Conservation (phyloP, 148 eudicot species). For the Limonium bicolor region DNA sequence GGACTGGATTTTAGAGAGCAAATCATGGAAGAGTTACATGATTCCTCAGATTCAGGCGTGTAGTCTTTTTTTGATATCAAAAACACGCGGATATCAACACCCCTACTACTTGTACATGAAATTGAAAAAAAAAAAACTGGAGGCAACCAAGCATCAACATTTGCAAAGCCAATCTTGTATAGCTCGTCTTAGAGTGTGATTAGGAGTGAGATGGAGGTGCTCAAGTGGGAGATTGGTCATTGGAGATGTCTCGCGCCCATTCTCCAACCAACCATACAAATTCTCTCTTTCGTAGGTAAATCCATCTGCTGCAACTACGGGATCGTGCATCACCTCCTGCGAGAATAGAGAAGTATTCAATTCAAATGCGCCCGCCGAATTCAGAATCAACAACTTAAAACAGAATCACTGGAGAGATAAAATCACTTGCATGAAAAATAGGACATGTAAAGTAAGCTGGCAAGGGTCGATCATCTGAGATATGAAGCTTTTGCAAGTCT, state of each 20-base stretch:
- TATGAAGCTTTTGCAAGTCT: conserved; percentile 57
- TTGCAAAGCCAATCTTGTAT: conserved; percentile 83
- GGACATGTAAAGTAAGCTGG: conserved; percentile 75
- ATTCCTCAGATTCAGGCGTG: no score
- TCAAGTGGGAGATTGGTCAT: conserved; percentile 69
- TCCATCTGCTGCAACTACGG: conserved; percentile 87
- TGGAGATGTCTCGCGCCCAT: conserved; percentile 73
- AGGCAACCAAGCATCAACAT: no score
- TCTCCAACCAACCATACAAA: conserved; percentile 49
- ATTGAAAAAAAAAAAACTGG: no score
- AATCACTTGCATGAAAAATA: conserved; percentile 37
- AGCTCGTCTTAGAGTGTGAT: conserved; percentile 46
- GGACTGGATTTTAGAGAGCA: no score
- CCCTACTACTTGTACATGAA: no score
- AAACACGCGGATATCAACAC: no score
- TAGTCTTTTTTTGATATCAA: no score
- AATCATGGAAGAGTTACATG: no score
- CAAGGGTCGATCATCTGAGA: conserved; percentile 39
- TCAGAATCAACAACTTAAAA: not conserved
- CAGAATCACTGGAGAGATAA: not conserved
- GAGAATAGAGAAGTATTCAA: conserved; percentile 5
- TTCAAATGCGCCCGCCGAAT: not conserved
- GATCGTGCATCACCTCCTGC: conserved; percentile 84
- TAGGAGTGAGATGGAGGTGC: conserved; percentile 61
- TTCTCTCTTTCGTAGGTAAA: conserved; percentile 75